Conservation (phyloP, 2,329 filamentous ascomycete genomes). For the Sphaerulina musiva region DNA sequence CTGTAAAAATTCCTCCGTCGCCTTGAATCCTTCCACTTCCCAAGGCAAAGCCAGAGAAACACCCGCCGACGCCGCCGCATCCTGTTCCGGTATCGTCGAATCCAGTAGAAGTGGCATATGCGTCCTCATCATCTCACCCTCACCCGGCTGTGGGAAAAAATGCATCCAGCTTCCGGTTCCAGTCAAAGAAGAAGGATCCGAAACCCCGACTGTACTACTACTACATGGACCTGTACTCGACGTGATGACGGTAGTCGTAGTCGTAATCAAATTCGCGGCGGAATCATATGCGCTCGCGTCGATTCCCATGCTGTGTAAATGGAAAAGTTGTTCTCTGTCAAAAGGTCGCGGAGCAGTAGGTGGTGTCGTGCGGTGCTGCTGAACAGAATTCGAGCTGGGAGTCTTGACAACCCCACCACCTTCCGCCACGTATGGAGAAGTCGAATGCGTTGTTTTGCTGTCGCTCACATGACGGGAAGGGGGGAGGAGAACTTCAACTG, state of each 20-base stretch:
- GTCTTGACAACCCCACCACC: background rate
- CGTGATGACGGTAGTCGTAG: slow-evolving; percentile 3
- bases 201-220: slow-evolving; percentile 17
- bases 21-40: background rate
- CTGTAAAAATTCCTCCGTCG: background rate
- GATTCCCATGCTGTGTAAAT: background rate
- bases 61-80: background rate
- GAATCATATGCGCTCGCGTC: slow-evolving; percentile 7
- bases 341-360: background rate
- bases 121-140: slow-evolving; percentile 4
- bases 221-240: slow-evolving; percentile 8
- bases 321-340: slow-evolving; percentile 13
- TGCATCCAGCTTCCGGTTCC: slow-evolving; percentile 27
- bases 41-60: background rate
- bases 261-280: background rate
- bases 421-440: background rate
- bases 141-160: slow-evolving; percentile 20
- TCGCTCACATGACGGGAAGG: background rate
- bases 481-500: slow-evolving; percentile 41
- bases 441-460: background rate
- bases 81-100: background rate
- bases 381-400: background rate
- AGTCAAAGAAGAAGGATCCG: slow-evolving; percentile 10
- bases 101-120: background rate
- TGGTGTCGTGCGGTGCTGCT: background rate